These are phyloP conservation scores for Pichia eremophila DNA, from an alignment of 805 yeast species.

Conservation along the genomic window DNA sequence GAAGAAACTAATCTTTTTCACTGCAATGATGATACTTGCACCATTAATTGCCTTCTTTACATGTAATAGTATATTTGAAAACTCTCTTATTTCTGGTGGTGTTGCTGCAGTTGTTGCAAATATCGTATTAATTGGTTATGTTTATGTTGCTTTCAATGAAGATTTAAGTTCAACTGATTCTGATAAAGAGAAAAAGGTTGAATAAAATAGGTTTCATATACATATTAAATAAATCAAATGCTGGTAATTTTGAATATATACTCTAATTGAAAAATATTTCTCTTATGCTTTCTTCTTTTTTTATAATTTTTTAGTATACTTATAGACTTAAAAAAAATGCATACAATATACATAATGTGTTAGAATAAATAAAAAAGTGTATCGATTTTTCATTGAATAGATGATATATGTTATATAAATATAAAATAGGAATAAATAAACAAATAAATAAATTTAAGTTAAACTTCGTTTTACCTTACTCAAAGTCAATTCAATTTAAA, in stretches of 20 bases:
- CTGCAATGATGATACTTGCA: constrained; percentile 63
- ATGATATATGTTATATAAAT: background rate
- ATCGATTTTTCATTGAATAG: background rate
- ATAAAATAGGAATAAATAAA: background rate
- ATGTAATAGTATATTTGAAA: constrained; percentile 25
- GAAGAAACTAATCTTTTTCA: constrained; percentile 60
- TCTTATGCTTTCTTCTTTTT: too few relatives aligned
- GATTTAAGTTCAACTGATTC: constrained; percentile 31
- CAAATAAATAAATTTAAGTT: too few relatives aligned
- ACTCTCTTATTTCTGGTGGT: constrained; percentile 66
- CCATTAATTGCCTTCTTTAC: constrained; percentile 59
- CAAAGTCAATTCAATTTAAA: too few relatives aligned
- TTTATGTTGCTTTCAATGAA: constrained; percentile 66
- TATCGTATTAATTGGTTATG: constrained; percentile 61
- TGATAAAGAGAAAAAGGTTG: constrained; percentile 22
- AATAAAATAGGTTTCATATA: background rate
- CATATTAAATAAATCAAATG: too few relatives aligned
- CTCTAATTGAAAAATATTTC: too few relatives aligned
- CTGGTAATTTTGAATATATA: too few relatives aligned
- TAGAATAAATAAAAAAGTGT: background rate
- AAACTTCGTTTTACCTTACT: too few relatives aligned
- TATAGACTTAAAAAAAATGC: too few relatives aligned
- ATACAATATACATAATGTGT: too few relatives aligned
- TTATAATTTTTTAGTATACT: too few relatives aligned
- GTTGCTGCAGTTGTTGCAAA: constrained; percentile 72